Conservation (phyloP, 306 rosid genomes). For the Vigna hirtella region DNA sequence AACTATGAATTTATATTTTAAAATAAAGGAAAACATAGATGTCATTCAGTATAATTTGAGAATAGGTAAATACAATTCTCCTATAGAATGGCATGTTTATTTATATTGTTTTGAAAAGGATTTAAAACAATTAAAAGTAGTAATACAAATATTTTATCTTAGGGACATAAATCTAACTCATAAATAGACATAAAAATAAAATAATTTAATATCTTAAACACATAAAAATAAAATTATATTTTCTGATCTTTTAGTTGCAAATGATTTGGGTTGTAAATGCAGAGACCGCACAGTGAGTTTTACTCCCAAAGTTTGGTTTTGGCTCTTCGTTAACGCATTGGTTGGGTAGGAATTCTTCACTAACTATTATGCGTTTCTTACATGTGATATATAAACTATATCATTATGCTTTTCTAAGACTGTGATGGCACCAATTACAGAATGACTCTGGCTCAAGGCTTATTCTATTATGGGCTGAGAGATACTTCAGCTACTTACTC, state of each 20-base stretch:
- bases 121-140: too few relatives aligned
- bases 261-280: conserved; percentile 39
- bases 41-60: too few relatives aligned
- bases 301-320: conserved; percentile 55
- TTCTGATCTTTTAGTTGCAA: not conserved
- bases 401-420: too few relatives aligned
- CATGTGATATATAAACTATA: too few relatives aligned
- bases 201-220: not conserved
- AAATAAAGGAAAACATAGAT: too few relatives aligned
- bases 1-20: too few relatives aligned
- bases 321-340: conserved; percentile 72
- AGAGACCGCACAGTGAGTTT: conserved; percentile 52
- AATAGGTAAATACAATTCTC: too few relatives aligned
- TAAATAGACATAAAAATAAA: not conserved
- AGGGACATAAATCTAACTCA: too few relatives aligned
- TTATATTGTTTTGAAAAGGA: too few relatives aligned
- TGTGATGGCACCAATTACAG: conserved; percentile 40
- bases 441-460: conserved; percentile 58
- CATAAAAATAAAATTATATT: not conserved
- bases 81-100: too few relatives aligned
- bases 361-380: not conserved
- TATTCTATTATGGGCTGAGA: conserved; percentile 68
- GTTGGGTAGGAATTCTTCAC: conserved; percentile 55
- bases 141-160: too few relatives aligned
- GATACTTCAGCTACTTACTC: conserved; percentile 78